Percentiles rank a stretch among this genome's conserved stretches.
These are phyloP conservation scores for Malus hybrid DNA, from an alignment of 331 rosid genomes.

Conservation along the genomic window DNA sequence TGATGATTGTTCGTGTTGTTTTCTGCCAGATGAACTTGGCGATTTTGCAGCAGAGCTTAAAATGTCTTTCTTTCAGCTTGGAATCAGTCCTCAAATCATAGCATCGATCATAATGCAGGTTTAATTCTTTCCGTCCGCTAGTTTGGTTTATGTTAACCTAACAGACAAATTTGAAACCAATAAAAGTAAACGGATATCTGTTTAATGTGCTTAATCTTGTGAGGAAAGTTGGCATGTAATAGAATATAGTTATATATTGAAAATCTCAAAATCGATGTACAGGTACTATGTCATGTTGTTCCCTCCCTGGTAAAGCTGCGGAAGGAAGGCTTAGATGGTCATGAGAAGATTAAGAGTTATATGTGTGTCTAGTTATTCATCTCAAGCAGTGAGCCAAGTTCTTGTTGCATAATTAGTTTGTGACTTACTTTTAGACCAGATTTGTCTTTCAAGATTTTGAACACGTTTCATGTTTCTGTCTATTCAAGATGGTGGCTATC, in stretches of 20 bases:
- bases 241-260: neutral
- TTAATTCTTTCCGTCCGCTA: conserved; percentile 6
- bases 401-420: conserved; percentile 22
- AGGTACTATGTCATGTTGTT: conserved; percentile 83
- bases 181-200: neutral
- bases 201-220: neutral
- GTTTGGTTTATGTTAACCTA: neutral
- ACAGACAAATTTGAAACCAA: neutral
- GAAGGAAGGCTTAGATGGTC: conserved; percentile 96
- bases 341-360: conserved; percentile 96
- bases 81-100: conserved; percentile 94
- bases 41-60: conserved; percentile 84
- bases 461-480: conserved; percentile 14
- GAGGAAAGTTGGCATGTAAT: neutral
- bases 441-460: conserved; percentile 15
- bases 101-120: conserved; percentile 99
- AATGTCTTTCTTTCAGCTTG: conserved; percentile 93
- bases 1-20: conserved; percentile 23
- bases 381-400: conserved; percentile 50
- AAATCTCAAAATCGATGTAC: conserved; percentile 12
- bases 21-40: conserved; percentile 92
- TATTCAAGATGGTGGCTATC: conserved; percentile 96
- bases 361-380: conserved; percentile 83
- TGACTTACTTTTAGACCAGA: conserved; percentile 5
- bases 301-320: conserved; percentile 95